phyloP scores from a whole-genome alignment of 768 basidiomycete genomes.

The Clitopilus passeckerianus region DNA sequence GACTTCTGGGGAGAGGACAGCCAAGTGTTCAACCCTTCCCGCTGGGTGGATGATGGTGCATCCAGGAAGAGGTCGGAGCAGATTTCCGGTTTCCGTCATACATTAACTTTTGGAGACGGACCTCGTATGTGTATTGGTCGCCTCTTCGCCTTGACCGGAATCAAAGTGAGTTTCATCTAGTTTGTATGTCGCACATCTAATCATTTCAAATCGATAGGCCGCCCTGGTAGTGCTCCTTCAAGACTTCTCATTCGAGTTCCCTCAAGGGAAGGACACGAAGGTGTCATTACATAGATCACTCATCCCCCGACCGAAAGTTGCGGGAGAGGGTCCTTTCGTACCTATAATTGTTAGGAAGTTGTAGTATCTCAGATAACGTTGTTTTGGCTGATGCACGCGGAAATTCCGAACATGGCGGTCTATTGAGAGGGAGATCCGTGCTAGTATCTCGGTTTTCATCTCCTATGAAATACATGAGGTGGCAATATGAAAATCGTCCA shows the following conservation, averaged over 20 bases:
- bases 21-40: slow-evolving; percentile 53
- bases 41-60: slow-evolving; percentile 45
- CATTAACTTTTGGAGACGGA: slow-evolving; percentile 49
- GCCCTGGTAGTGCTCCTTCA: slow-evolving; percentile 39
- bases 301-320: slow-evolving; percentile 31
- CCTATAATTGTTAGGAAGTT: slow-evolving; percentile 28
- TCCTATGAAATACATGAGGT: too few relatives aligned
- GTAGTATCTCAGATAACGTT: too few relatives aligned
- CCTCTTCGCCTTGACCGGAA: slow-evolving; percentile 39
- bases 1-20: slow-evolving; percentile 59
- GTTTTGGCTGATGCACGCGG: too few relatives aligned
- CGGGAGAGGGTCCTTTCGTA: slow-evolving; percentile 19
- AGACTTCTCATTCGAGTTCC: slow-evolving; percentile 34
- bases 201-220: slow-evolving; percentile 35
- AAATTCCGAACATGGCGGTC: too few relatives aligned
- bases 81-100: slow-evolving; percentile 43
- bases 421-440: too few relatives aligned
- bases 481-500: too few relatives aligned
- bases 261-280: slow-evolving; percentile 32
- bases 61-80: slow-evolving; percentile 22
- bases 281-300: slow-evolving; percentile 29
- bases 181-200: slow-evolving; percentile 27
- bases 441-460: too few relatives aligned
- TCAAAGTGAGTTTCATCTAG: slow-evolving; percentile 30
- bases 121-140: slow-evolving; percentile 46